phyloP scores from a whole-genome alignment of 768 basidiomycete genomes.

The Royoungia palumana region DNA sequence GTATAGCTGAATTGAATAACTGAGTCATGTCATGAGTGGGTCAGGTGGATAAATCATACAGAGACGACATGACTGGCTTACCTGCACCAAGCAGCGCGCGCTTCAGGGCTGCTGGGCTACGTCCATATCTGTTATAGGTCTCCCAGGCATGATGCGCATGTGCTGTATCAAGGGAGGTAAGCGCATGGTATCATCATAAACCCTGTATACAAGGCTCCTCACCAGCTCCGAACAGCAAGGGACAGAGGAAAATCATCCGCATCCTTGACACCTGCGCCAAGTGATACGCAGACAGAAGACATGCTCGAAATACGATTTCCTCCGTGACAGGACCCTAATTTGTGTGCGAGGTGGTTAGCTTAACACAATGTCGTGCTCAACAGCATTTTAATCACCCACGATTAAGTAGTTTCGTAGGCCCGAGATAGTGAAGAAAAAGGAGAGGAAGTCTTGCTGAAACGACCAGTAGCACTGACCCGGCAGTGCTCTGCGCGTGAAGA shows the following conservation, averaged over 20 bases:
- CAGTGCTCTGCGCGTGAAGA: conserved; percentile 41
- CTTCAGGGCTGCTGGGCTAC: conserved; percentile 59
- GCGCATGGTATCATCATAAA: conserved; percentile 1
- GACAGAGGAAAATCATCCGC: conserved; percentile 75
- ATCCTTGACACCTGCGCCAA: conserved; percentile 54
- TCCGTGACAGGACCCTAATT: conserved; percentile 84
- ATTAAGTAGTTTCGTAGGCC: conserved; percentile 70
- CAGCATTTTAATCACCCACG: conserved; percentile 29
- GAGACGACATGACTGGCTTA: conserved; percentile 31
- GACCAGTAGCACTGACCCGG: conserved; percentile 56
- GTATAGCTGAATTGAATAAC: conserved; percentile 91
- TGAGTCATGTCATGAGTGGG: conserved; percentile 29
- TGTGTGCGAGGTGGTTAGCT: neutral
- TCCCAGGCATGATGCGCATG: conserved; percentile 95
- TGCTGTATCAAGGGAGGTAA: conserved; percentile 44
- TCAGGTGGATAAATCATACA: conserved; percentile 11
- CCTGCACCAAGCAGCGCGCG: conserved; percentile 55
- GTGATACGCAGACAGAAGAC: conserved; percentile 70
- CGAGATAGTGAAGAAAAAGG: conserved; percentile 46
- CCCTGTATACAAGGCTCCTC: conserved; percentile 21
- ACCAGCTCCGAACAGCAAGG: conserved; percentile 89
- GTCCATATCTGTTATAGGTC: conserved; percentile 69
- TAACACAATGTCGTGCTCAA: neutral
- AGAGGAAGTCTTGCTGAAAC: conserved; percentile 37
- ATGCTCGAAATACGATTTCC: conserved; percentile 87